These are phyloP conservation scores for Calonectria crousiana DNA, from an alignment of 2,329 filamentous ascomycete genomes.

Conservation along the genomic window DNA sequence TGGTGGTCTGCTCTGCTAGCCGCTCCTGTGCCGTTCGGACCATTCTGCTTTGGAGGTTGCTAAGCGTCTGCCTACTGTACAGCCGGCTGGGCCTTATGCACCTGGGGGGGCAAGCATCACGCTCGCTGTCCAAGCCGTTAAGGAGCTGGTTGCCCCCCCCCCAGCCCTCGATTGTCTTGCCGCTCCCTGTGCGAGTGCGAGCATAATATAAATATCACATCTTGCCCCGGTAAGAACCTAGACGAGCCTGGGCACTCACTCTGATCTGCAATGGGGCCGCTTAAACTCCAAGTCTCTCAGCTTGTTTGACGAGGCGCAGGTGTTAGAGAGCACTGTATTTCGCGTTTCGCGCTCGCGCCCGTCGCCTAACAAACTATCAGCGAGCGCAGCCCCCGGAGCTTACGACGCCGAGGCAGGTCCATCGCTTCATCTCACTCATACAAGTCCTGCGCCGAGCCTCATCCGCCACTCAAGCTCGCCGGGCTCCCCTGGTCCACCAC, in stretches of 20 bases:
- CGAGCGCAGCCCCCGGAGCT: constrained; percentile 20
- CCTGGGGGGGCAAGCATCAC: background rate
- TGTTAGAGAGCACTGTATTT: constrained; percentile 8
- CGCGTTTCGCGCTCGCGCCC: constrained; percentile 21
- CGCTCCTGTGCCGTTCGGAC: constrained; percentile 1
- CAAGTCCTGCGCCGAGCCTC: constrained; percentile 25
- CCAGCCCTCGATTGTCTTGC: background rate
- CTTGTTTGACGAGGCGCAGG: constrained; percentile 27
- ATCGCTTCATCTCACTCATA: constrained; percentile 1
- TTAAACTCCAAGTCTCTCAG: constrained; percentile 8
- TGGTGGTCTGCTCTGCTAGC: constrained; percentile 9
- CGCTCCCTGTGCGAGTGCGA: background rate
- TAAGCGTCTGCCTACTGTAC: background rate
- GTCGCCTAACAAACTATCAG: constrained; percentile 19
- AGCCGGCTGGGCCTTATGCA: background rate
- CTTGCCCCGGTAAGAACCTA: constrained; percentile 8
- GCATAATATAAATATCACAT: constrained; percentile 27
- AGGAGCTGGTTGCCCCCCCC: constrained; percentile 17
- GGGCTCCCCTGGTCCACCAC: constrained; percentile 20
- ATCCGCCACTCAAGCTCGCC: constrained; percentile 22
- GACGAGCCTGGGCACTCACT: background rate
- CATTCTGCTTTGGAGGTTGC: background rate
- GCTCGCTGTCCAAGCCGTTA: constrained; percentile 24
- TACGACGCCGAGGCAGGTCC: constrained; percentile 17
- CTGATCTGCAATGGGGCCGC: constrained; percentile 7